phyloP scores from a whole-genome alignment of 2,329 filamentous ascomycete species.

The Mariannaea sp. region DNA sequence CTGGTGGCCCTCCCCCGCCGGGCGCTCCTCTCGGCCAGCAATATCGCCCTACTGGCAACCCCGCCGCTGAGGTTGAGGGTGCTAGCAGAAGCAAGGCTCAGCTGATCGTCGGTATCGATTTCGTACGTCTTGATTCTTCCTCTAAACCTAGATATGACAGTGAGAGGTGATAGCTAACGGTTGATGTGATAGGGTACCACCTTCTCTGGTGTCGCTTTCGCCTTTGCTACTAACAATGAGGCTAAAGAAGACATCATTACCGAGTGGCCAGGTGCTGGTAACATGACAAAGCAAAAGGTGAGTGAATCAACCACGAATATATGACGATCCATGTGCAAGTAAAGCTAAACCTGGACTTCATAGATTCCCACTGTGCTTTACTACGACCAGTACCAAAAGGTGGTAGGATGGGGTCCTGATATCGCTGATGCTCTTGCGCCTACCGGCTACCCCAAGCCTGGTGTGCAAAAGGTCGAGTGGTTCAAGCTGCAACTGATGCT shows the following conservation, averaged over 20 bases:
- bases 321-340: neutral
- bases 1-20: slow-evolving; percentile 47
- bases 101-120: slow-evolving; percentile 98
- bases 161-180: neutral
- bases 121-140: slow-evolving; percentile 65
- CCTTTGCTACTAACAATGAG: slow-evolving; percentile 96
- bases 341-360: slow-evolving; percentile 18
- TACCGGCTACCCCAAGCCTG: slow-evolving; percentile 95
- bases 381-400: slow-evolving; percentile 99
- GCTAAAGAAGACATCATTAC: slow-evolving; percentile 99
- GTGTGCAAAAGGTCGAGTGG: slow-evolving; percentile 99
- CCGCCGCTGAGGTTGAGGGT: slow-evolving; percentile 79
- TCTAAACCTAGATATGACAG: slow-evolving; percentile 20
- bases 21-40: slow-evolving; percentile 48
- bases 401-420: slow-evolving; percentile 99
- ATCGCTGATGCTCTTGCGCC: slow-evolving; percentile 96
- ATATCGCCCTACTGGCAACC: slow-evolving; percentile 49
- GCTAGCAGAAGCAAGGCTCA: slow-evolving; percentile 91
- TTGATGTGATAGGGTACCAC: slow-evolving; percentile 76
- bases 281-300: slow-evolving; percentile 98
- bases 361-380: slow-evolving; percentile 99
- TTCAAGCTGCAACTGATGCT: slow-evolving; percentile 99
- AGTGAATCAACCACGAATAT: slow-evolving; percentile 15
- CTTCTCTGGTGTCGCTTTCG: slow-evolving; percentile 96
- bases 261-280: slow-evolving; percentile 97